Evolutionary conservation across 441 rosid species (phyloP).

Genomic region (Pelargonium cotyledonis): DNA sequence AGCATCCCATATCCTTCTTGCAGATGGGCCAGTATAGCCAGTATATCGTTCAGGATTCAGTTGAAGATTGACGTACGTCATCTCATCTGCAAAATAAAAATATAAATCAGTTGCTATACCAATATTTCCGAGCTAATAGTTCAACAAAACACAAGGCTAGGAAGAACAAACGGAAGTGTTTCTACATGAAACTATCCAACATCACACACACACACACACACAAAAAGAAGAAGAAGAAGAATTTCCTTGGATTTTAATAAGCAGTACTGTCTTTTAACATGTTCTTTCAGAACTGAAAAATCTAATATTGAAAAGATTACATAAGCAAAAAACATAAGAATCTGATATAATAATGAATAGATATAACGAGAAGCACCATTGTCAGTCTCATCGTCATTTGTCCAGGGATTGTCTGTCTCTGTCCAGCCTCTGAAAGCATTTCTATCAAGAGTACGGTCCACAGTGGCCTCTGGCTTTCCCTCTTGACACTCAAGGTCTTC

Average conservation of each 20-base stretch:
- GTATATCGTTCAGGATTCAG: conserved; percentile 87
- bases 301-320: background rate
- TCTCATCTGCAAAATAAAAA: conserved; percentile 51
- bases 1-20: conserved; percentile 98
- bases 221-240: no score
- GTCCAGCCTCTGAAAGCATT: conserved; percentile 77
- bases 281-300: no score
- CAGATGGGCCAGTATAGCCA: conserved; percentile 86
- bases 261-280: no score
- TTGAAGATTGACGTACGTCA: conserved; percentile 92
- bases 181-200: background rate
- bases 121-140: conserved; percentile 5
- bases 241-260: no score
- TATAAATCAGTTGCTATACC: conserved; percentile 3
- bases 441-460: conserved; percentile 72
- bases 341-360: background rate
- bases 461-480: conserved; percentile 81
- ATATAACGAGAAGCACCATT: conserved; percentile 39
- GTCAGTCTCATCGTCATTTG: conserved; percentile 85
- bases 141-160: background rate
- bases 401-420: conserved; percentile 89
- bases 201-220: no score
- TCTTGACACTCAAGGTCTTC: conserved; percentile 78
- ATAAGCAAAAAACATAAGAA: background rate
- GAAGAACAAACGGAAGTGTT: background rate